Conservation (phyloP, 768 basidiomycete species). For the Tubosaeta sp. region DNA sequence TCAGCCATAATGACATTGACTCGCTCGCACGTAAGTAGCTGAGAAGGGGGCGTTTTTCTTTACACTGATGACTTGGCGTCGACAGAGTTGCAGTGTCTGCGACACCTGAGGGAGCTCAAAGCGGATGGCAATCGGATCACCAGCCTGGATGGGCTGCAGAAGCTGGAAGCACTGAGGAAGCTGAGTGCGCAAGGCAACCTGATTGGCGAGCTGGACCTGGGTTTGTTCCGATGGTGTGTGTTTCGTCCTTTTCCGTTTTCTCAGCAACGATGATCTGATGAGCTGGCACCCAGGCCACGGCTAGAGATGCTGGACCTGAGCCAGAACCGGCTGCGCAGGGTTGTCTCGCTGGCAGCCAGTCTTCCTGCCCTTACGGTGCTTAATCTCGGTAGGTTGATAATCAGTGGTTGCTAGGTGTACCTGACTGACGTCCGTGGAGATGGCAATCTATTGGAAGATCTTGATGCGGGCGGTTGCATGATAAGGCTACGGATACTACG, state of each 20-base stretch:
- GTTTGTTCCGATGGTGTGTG: constrained; percentile 58
- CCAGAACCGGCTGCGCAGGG: constrained; percentile 59
- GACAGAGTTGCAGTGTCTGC: constrained; percentile 78
- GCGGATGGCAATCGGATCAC: constrained; percentile 84
- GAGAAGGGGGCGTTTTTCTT: background rate
- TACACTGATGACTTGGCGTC: background rate
- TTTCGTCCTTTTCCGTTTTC: constrained; percentile 6
- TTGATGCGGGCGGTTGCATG: constrained; percentile 56
- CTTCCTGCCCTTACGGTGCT: constrained; percentile 64
- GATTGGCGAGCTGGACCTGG: constrained; percentile 59
- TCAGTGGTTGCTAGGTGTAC: constrained; percentile 5
- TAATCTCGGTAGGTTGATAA: constrained; percentile 70
- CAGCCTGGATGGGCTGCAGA: constrained; percentile 70
- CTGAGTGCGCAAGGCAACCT: constrained; percentile 76
- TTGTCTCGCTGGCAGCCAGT: constrained; percentile 55
- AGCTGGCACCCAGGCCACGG: constrained; percentile 37
- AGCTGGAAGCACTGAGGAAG: constrained; percentile 78
- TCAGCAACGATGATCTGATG: constrained; percentile 10
- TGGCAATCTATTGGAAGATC: constrained; percentile 57
- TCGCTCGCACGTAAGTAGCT: constrained; percentile 73
- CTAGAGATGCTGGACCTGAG: constrained; percentile 83
- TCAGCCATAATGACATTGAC: constrained; percentile 87
- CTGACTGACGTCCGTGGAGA: constrained; percentile 43
- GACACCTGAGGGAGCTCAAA: constrained; percentile 82
- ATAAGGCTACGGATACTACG: constrained; percentile 77